Percentiles rank a stretch among this genome's conserved stretches.
phyloP scores from a whole-genome alignment of 2,329 filamentous ascomycete genomes.

The Colletotrichum filicis region DNA sequence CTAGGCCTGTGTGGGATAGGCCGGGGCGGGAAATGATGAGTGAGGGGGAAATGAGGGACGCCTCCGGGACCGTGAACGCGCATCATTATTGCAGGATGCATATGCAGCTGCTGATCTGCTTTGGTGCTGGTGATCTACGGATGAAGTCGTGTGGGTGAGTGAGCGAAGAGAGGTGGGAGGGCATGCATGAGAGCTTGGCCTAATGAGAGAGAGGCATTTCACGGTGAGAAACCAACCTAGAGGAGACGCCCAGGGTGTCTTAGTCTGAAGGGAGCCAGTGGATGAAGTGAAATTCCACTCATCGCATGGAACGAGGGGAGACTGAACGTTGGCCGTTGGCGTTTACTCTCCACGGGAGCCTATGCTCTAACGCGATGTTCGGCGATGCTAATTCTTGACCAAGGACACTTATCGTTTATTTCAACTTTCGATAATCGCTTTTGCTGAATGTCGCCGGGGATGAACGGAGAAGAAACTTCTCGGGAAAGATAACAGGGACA shows the following conservation, averaged over 20 bases:
- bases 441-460: background rate
- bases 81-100: slow-evolving; percentile 1
- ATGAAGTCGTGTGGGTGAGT: background rate
- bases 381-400: too few species aligned
- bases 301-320: background rate
- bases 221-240: too few species aligned
- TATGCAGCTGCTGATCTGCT: background rate
- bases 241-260: background rate
- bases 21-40: slow-evolving; percentile 13
- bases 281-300: background rate
- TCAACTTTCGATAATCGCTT: too few species aligned
- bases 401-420: too few species aligned
- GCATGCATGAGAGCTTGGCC: background rate
- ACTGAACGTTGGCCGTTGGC: background rate
- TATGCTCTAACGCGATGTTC: too few species aligned
- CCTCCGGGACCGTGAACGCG: background rate
- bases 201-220: background rate
- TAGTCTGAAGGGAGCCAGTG: background rate
- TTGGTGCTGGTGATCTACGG: background rate
- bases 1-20: slow-evolving; percentile 12
- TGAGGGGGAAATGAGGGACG: slow-evolving; percentile 27
- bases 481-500: background rate
- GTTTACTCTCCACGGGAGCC: background rate
- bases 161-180: background rate
- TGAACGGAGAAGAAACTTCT: background rate